A percentile compares a stretch with the other conserved stretches of the same genome.
Evolutionary conservation across 2,329 filamentous ascomycete genomes (phyloP).

Genomic region (Stemphylium lycopersici): DNA sequence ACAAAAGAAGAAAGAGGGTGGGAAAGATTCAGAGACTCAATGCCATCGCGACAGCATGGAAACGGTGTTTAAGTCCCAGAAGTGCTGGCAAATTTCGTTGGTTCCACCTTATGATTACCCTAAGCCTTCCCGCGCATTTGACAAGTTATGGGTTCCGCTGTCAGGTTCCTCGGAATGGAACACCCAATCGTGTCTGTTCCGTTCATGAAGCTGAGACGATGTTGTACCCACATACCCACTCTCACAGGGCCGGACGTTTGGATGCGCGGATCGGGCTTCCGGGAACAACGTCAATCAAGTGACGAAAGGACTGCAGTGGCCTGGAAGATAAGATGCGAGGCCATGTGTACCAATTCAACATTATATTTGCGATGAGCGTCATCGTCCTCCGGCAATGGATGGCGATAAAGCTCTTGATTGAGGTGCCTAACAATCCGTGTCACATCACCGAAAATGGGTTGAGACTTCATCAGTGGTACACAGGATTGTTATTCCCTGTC

Average conservation of each 20-base stretch:
- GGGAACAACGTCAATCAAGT: not conserved
- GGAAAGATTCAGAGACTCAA: not conserved
- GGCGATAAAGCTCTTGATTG: too few relatives aligned
- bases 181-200: conserved; percentile 6
- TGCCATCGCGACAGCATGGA: not conserved
- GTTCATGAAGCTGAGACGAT: conserved; percentile 5
- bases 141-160: conserved; percentile 7
- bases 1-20: not conserved
- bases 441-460: too few relatives aligned
- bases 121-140: conserved; percentile 2
- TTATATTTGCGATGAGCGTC: too few relatives aligned
- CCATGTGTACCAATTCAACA: too few relatives aligned
- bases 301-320: too few relatives aligned
- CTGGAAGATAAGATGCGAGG: too few relatives aligned
- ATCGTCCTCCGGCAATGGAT: too few relatives aligned
- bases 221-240: conserved; percentile 10
- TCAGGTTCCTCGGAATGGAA: conserved; percentile 7
- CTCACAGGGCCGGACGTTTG: conserved; percentile 4
- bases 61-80: not conserved
- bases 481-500: too few relatives aligned
- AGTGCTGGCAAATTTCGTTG: conserved; percentile 4
- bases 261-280: conserved; percentile 1
- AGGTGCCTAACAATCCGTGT: too few relatives aligned
- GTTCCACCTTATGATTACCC: conserved; percentile 2
- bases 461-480: too few relatives aligned